A percentile compares a stretch with the other conserved stretches of the same genome.
Conservation (phyloP, 2,329 filamentous ascomycete species). For the Colletotrichum brevisporum region DNA sequence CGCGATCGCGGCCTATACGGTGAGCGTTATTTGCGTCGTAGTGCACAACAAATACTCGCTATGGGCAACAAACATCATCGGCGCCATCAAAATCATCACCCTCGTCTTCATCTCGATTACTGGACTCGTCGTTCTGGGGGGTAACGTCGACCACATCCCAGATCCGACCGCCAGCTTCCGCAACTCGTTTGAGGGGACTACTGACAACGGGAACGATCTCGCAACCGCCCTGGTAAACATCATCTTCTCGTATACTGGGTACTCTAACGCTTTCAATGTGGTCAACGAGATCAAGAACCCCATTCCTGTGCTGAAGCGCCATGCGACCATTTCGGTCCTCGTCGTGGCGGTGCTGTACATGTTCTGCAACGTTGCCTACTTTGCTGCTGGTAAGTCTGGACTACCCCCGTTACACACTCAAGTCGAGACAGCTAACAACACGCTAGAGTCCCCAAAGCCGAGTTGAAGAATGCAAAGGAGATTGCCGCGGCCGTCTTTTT, state of each 20-base stretch:
- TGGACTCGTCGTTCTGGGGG: conserved; percentile 71
- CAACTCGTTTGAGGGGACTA: conserved; percentile 52
- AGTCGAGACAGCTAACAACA: no score
- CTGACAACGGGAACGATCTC: conserved; percentile 54
- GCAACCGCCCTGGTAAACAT: conserved; percentile 69
- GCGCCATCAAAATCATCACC: conserved; percentile 71
- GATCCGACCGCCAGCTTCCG: conserved; percentile 53
- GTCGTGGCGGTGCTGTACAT: conserved; percentile 69
- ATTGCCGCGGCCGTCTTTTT: conserved; percentile 73
- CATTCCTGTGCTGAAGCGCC: conserved; percentile 66
- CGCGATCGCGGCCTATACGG: conserved; percentile 73
- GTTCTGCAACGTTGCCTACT: conserved; percentile 73
- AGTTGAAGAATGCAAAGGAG: conserved; percentile 64
- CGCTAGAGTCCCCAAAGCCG: conserved; percentile 61
- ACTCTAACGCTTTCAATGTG: conserved; percentile 72
- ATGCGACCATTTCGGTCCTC: conserved; percentile 63
- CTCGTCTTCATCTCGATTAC: conserved; percentile 74
- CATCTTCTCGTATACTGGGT: conserved; percentile 71
- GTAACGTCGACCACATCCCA: conserved; percentile 48
- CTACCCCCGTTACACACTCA: no score
- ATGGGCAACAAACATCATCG: conserved; percentile 68
- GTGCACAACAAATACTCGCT: conserved; percentile 72
- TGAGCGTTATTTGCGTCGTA: conserved; percentile 67
- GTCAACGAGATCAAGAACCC: conserved; percentile 75
- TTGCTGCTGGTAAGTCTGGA: conserved; percentile 51